Percentiles rank a stretch among this genome's conserved stretches.
These are phyloP conservation scores for Trametes cinnabarina DNA, from an alignment of 768 basidiomycete species.

Conservation along the genomic window DNA sequence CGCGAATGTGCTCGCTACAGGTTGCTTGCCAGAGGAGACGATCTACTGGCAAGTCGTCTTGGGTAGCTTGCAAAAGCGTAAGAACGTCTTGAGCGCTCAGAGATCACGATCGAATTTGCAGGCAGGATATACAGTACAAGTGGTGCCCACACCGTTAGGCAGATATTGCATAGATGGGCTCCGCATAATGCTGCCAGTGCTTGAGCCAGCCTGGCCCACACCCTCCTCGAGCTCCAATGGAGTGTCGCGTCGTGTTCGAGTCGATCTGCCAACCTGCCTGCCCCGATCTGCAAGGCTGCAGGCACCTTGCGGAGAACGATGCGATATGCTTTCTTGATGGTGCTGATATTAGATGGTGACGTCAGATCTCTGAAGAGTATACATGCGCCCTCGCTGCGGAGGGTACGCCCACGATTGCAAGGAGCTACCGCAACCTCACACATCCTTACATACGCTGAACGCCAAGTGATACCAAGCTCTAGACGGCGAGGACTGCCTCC, in stretches of 20 bases:
- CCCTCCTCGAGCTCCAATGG: too few relatives aligned
- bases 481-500: too few relatives aligned
- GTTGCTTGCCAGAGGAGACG: too few relatives aligned
- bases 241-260: background rate
- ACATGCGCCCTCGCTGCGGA: background rate
- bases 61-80: too few relatives aligned
- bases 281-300: background rate
- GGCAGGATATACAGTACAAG: too few relatives aligned
- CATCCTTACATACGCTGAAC: background rate
- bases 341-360: background rate
- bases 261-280: background rate
- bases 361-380: background rate
- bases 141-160: too few relatives aligned
- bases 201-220: background rate
- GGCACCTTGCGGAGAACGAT: background rate
- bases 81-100: too few relatives aligned
- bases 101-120: too few relatives aligned
- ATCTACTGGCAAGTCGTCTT: too few relatives aligned
- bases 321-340: background rate
- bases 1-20: too few relatives aligned
- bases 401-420: background rate
- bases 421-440: background rate
- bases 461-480: background rate
- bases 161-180: background rate
- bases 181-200: background rate